phyloP scores from a whole-genome alignment of 345 rosid species.

The Euclidium syriacum region DNA sequence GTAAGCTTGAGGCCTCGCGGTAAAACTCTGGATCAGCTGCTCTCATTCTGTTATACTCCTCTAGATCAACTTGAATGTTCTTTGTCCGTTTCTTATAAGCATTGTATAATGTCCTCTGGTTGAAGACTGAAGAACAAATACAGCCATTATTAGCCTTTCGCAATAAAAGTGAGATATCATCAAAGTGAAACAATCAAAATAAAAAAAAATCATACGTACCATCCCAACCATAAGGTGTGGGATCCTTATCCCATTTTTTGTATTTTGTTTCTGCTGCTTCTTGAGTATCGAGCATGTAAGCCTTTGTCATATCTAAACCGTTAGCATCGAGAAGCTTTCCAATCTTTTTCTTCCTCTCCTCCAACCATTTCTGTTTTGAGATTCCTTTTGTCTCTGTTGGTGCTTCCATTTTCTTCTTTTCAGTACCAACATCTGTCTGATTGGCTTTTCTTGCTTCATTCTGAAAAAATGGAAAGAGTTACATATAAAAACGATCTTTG shows the following conservation, averaged over 20 bases:
- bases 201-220: slow-evolving; percentile 40
- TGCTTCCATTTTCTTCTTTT: slow-evolving; percentile 89
- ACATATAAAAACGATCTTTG: neutral
- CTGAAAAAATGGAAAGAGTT: slow-evolving; percentile 29
- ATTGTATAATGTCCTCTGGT: slow-evolving; percentile 78
- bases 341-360: slow-evolving; percentile 77
- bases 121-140: slow-evolving; percentile 56
- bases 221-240: slow-evolving; percentile 96
- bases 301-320: slow-evolving; percentile 78
- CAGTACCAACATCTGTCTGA: slow-evolving; percentile 80
- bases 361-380: slow-evolving; percentile 94
- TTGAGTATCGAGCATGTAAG: slow-evolving; percentile 88
- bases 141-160: slow-evolving; percentile 12
- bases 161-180: neutral
- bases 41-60: slow-evolving; percentile 90
- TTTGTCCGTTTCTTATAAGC: slow-evolving; percentile 87
- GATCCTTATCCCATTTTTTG: slow-evolving; percentile 95
- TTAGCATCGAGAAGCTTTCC: slow-evolving; percentile 90
- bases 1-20: slow-evolving; percentile 90
- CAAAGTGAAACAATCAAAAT: neutral
- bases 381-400: slow-evolving; percentile 77
- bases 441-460: slow-evolving; percentile 89
- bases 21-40: slow-evolving; percentile 98
- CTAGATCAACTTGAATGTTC: slow-evolving; percentile 66
- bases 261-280: slow-evolving; percentile 86